These are phyloP conservation scores for Nasturtium officinale DNA, from an alignment of 345 rosid species.

Conservation along the genomic window DNA sequence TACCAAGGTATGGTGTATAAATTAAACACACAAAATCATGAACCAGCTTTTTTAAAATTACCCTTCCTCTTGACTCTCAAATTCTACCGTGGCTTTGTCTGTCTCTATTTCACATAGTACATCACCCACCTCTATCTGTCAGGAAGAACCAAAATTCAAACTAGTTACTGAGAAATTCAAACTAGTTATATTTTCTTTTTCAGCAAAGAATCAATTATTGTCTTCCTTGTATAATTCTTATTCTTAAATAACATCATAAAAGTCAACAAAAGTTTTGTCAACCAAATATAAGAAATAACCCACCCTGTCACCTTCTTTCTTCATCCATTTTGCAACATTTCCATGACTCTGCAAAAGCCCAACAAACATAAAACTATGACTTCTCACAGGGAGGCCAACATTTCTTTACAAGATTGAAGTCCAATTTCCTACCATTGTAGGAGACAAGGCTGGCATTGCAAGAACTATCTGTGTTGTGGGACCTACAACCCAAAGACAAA, in stretches of 20 bases:
- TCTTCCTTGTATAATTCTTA: slow-evolving; percentile 28
- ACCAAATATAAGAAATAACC: slow-evolving; percentile 29
- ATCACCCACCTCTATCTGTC: slow-evolving; percentile 94
- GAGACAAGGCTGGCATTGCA: slow-evolving; percentile 97
- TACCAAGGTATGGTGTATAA: slow-evolving; percentile 11
- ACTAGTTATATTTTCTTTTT: slow-evolving; percentile 18
- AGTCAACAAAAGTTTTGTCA: slow-evolving; percentile 12
- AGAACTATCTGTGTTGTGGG: slow-evolving; percentile 63
- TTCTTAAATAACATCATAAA: slow-evolving; percentile 23
- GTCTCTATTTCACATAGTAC: slow-evolving; percentile 94
- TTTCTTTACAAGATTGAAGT: slow-evolving; percentile 9
- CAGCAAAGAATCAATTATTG: slow-evolving; percentile 1
- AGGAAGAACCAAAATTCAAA: slow-evolving; percentile 43
- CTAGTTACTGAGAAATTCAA: slow-evolving; percentile 27
- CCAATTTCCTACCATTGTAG: slow-evolving; percentile 78
- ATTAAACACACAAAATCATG: slow-evolving; percentile 30
- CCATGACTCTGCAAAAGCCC: slow-evolving; percentile 81
- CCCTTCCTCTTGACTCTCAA: slow-evolving; percentile 98
- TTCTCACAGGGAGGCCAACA: slow-evolving; percentile 34
- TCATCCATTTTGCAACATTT: slow-evolving; percentile 84
- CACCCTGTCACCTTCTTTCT: slow-evolving; percentile 98
- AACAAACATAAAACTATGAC: slow-evolving; percentile 40
- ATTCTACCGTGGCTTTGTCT: slow-evolving; percentile 93
- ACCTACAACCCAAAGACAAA: slow-evolving; percentile 63
- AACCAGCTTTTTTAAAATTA: slow-evolving; percentile 39